Evolutionary conservation across 768 basidiomycete genomes (phyloP).

Genomic region (Phaffia australis): DNA sequence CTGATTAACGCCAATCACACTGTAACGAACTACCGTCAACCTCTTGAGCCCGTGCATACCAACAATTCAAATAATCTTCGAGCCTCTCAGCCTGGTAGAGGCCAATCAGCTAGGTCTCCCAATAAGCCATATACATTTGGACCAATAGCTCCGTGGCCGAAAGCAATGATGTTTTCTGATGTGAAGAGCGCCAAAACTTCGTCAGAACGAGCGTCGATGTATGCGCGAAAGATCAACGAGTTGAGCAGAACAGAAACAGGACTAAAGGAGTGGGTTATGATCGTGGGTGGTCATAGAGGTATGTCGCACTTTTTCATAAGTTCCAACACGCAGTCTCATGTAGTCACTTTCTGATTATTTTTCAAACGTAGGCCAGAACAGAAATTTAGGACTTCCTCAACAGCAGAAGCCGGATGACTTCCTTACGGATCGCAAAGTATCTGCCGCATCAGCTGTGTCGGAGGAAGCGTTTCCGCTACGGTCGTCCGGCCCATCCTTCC

Average conservation of each 20-base stretch:
- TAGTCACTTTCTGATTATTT: too few relatives aligned
- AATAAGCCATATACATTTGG: not conserved
- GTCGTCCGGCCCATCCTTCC: constrained; percentile 1
- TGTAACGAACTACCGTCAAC: too few relatives aligned
- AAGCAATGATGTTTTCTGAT: constrained; percentile 60
- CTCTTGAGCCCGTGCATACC: too few relatives aligned
- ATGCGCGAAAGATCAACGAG: constrained; percentile 75
- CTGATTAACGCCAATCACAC: too few relatives aligned
- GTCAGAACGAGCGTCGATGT: constrained; percentile 58
- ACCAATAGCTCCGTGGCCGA: constrained; percentile 18
- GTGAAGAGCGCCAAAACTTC: constrained; percentile 49
- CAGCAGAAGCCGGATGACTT: not conserved
- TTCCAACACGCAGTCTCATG: too few relatives aligned
- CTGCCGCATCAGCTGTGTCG: constrained; percentile 10
- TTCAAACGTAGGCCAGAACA: too few relatives aligned
- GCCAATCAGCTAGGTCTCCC: too few relatives aligned
- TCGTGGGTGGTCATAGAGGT: not conserved
- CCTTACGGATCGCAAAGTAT: constrained; percentile 16
- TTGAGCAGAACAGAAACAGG: constrained; percentile 64
- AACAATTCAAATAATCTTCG: too few relatives aligned
- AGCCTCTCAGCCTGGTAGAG: too few relatives aligned
- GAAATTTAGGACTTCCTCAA: not conserved
- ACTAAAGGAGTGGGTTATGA: constrained; percentile 58
- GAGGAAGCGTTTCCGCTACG: constrained; percentile 22
- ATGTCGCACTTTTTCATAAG: too few relatives aligned